Evolutionary conservation across 352 stramenopile genomes (phyloP), one percentile per base, ranked within the genome.

Genomic region (Pythium biforme): DNA sequence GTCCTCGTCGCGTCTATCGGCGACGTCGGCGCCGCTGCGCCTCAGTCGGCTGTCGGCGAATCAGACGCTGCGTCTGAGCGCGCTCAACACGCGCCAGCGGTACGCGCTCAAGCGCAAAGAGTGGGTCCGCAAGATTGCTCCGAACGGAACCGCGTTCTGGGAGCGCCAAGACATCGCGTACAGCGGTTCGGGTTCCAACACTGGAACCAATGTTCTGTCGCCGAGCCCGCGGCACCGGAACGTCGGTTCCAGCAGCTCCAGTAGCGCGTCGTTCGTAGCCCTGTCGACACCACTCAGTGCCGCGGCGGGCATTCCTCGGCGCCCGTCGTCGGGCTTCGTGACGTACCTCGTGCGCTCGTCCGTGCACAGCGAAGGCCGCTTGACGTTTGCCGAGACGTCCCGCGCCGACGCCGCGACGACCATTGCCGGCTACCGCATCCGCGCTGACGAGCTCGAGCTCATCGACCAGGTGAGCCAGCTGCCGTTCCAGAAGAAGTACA

Each of bases 61-160:
- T 26, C 69, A 67, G 50, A 74, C 55, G 25, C 60, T 90, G 47
- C 50, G 80, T 3, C 71, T 90, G 11, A 88, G 73, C 27, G 85
- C 67, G 10, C 71, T 93, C 11, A 93, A 93, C 51, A 68, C 79
- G 4, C 75, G 83, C n/a, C 83, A 93, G 48, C 80, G 79, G 27
- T 93, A 93, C 61, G 83, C 83, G 4, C 73, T 78, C 33, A 83
- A 89, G 62, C 81, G 86, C 20, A 91, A 95, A 37, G 83, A 95
- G 52, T 95, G 86, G 86, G 73, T 89, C 11, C 78, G 86, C 22
- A 78, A 74, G 59, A 66, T 91, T 17, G 81, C 74, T 7, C 60
- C 77, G 12, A 74, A 92, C 46, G 86, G 86, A n/a, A 80, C 76
- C 0, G 79, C 81, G 2, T 88, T 83, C 60, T 95, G 86, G 86